Conservation (phyloP, 345 rosid genomes). For the Punica granatum region DNA sequence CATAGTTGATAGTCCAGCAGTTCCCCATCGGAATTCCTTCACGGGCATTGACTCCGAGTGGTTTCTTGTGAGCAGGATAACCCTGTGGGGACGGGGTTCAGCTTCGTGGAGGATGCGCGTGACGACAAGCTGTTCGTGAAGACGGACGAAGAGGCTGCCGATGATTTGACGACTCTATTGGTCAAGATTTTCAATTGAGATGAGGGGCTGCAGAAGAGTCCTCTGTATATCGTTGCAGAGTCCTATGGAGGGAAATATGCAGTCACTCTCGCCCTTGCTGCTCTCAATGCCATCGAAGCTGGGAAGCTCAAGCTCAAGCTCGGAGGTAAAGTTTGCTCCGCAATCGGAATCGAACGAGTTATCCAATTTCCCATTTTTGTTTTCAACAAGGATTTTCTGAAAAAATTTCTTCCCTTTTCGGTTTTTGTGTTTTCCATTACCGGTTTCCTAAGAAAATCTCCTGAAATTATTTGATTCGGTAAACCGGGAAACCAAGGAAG, state of each 20-base stretch:
- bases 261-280: conserved; percentile 63
- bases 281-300: conserved; percentile 44
- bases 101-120: conserved; percentile 28
- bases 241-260: conserved; percentile 94
- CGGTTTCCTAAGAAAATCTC: too few relatives aligned
- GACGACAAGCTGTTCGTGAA: conserved; percentile 34
- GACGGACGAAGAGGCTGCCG: conserved; percentile 78
- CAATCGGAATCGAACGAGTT: not conserved
- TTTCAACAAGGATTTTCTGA: not conserved
- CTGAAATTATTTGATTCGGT: too few relatives aligned
- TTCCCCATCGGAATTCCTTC: not conserved
- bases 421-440: too few relatives aligned
- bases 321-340: conserved; percentile 45
- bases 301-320: conserved; percentile 56
- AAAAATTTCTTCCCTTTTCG: too few relatives aligned
- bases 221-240: conserved; percentile 73
- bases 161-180: conserved; percentile 63
- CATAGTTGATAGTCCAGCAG: not conserved
- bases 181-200: conserved; percentile 39
- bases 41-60: not conserved
- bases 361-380: not conserved
- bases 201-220: conserved; percentile 44
- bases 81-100: conserved; percentile 46
- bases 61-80: conserved; percentile 23
- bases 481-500: too few relatives aligned